A percentile compares a stretch with the other conserved stretches of the same genome.
These are phyloP conservation scores for Epichloe brachyelytri DNA, from an alignment of 2,329 filamentous ascomycete genomes.

Conservation along the genomic window DNA sequence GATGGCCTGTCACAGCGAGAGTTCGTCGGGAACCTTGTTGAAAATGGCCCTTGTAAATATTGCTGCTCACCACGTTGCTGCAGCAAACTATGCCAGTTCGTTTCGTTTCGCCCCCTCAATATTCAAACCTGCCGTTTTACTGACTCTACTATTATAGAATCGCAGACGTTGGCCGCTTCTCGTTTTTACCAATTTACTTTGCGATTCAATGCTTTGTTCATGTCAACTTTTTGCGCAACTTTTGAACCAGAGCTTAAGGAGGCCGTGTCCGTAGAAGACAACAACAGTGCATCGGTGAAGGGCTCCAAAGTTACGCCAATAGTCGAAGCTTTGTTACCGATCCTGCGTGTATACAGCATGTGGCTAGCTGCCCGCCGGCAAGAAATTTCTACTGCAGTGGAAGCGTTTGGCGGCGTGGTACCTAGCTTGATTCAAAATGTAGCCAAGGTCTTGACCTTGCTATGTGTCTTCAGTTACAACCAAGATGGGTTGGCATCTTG, in stretches of 20 bases:
- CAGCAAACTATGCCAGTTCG: constrained; percentile 21
- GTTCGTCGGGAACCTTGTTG: constrained; percentile 51
- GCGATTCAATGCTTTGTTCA: constrained; percentile 65
- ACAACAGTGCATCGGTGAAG: constrained; percentile 8
- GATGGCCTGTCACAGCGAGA: constrained; percentile 56
- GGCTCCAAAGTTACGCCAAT: constrained; percentile 20
- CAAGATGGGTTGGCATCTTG: constrained; percentile 24
- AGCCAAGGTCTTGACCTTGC: constrained; percentile 32
- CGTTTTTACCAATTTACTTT: constrained; percentile 53
- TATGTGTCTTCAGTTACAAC: constrained; percentile 31
- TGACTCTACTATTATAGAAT: constrained; percentile 20
- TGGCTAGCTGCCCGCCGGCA: constrained; percentile 37
- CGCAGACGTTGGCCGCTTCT: constrained; percentile 31
- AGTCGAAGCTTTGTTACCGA: constrained; percentile 32
- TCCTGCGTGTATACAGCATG: constrained; percentile 39
- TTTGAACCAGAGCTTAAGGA: constrained; percentile 53
- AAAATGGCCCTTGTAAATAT: constrained; percentile 82
- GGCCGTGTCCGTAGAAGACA: constrained; percentile 10
- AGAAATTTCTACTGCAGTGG: constrained; percentile 33
- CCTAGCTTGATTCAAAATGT: constrained; percentile 34
- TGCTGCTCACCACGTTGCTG: constrained; percentile 63
- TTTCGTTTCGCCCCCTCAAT: constrained; percentile 1
- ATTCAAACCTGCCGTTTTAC: background rate
- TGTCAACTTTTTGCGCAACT: constrained; percentile 57
- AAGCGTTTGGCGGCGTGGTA: constrained; percentile 31